phyloP scores from a whole-genome alignment of 306 rosid genomes.

The Luffa acutangula region DNA sequence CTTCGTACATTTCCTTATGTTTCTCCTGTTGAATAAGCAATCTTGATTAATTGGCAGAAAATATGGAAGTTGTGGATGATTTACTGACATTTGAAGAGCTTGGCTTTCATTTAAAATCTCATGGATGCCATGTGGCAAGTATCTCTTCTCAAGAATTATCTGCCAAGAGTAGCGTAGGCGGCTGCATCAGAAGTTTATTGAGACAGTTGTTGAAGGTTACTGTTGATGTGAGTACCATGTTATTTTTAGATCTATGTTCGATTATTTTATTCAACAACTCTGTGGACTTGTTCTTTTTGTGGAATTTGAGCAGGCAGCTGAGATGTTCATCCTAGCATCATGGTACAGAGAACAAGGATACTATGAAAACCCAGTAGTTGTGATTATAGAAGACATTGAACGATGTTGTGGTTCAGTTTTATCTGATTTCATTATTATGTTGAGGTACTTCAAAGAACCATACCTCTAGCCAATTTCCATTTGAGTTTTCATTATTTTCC shows the following conservation, averaged over 20 bases:
- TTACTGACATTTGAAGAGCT: constrained; percentile 74
- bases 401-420: constrained; percentile 72
- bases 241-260: no score
- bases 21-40: not conserved
- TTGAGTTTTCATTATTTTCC: not conserved
- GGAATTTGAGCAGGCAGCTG: constrained; percentile 53
- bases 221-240: constrained; percentile 42
- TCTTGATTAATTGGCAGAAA: constrained; percentile 42
- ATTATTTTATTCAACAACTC: not conserved
- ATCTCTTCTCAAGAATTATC: constrained; percentile 68
- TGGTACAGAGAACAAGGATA: constrained; percentile 80
- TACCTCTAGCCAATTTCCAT: not conserved
- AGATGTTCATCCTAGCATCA: constrained; percentile 74
- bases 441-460: constrained; percentile 46
- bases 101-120: constrained; percentile 59
- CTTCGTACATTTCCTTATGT: constrained; percentile 1
- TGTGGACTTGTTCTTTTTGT: constrained; percentile 2
- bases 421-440: constrained; percentile 65
- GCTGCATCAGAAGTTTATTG: constrained; percentile 65
- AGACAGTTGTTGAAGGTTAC: constrained; percentile 47
- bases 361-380: constrained; percentile 51
- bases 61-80: constrained; percentile 87
- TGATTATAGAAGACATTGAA: constrained; percentile 72
- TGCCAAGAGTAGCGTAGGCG: constrained; percentile 68
- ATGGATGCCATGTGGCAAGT: constrained; percentile 71